Evolutionary conservation across 192 early-diverging fungal genomes (phyloP), one percentile per base, ranked within the genome.

Genomic region (Podila clonocystis): DNA sequence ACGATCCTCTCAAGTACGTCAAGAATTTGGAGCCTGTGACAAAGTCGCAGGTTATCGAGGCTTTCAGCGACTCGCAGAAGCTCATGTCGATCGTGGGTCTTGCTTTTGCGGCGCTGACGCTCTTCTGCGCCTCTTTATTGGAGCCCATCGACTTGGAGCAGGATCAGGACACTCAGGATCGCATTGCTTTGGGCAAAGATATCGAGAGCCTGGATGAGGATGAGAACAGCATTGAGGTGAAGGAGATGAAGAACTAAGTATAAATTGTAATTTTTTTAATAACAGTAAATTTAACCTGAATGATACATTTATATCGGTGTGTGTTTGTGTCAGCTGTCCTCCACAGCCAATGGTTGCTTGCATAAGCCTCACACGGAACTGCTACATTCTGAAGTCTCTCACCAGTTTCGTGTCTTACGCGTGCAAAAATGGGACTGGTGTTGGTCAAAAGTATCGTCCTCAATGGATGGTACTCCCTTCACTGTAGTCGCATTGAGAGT

Each of bases 1-100:
- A 61, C 30, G 59, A 61, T 30, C 59, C 59, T 33, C 30, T 61
- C 26, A 61, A 61, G 30, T 61, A 61, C 19, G 30, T 61, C 17
- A 28, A 28, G 28, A 30, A 30, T 30, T 61, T 61, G 59, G 59
- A 61, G 9, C 59, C 22, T 17, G 26, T 30, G 4, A 61, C 59
- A 3, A 33, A 33, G 30, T 1, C 22, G 6, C 59, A 61, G 59
- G 28, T 61, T 7, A 26, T 61, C 8, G 28, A 61, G 2, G 59
- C 59, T 2, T 61, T 34, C 11, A 33, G 59, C 26, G 29, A 31
- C 29, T 61, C 59, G 6, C 59, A 61, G 29, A 61, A 61, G 59
- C 29, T 61, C 19, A 61, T 61, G 59, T 30, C 26, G 11, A 30
- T 30, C 30, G 26, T 61, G 22, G 26, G 59, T 20, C 19, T 28